phyloP scores from a whole-genome alignment of 441 rosid genomes.

The Kokia cookei region DNA sequence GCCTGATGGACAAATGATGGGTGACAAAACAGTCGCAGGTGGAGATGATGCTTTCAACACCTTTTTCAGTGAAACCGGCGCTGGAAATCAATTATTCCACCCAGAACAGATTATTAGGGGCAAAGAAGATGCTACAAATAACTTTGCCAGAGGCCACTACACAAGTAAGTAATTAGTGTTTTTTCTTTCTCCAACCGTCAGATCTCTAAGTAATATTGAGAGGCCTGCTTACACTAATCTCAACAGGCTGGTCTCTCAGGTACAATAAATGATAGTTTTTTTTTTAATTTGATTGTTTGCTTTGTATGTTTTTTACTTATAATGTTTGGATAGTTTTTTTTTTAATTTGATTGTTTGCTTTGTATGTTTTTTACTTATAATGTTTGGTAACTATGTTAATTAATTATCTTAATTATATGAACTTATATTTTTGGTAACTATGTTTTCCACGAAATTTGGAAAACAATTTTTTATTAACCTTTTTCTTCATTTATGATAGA shows the following conservation, averaged over 20 bases:
- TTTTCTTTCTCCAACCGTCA: too few relatives aligned
- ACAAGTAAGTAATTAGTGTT: background rate
- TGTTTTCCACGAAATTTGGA: too few relatives aligned
- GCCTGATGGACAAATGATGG: background rate
- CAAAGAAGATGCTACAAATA: too few relatives aligned
- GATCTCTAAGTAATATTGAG: background rate
- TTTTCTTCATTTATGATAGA: too few relatives aligned
- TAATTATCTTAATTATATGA: too few relatives aligned
- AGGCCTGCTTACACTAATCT: too few relatives aligned
- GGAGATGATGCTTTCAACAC: background rate
- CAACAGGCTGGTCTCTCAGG: too few relatives aligned
- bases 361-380: background rate
- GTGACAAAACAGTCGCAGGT: background rate
- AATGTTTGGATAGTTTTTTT: background rate
- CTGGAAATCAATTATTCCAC: slow-evolving; percentile 15
- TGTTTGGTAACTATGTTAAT: background rate
- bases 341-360: background rate
- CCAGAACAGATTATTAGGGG: too few relatives aligned
- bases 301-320: background rate
- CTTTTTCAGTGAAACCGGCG: background rate
- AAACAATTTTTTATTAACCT: too few relatives aligned
- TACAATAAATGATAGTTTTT: too few relatives aligned
- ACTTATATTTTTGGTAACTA: too few relatives aligned
- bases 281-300: background rate
- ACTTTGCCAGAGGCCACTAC: too few relatives aligned